Evolutionary conservation across 2,329 filamentous ascomycete species (phyloP), one percentile per base, ranked within the genome.

Genomic region (Hymenoscyphus repandus): DNA sequence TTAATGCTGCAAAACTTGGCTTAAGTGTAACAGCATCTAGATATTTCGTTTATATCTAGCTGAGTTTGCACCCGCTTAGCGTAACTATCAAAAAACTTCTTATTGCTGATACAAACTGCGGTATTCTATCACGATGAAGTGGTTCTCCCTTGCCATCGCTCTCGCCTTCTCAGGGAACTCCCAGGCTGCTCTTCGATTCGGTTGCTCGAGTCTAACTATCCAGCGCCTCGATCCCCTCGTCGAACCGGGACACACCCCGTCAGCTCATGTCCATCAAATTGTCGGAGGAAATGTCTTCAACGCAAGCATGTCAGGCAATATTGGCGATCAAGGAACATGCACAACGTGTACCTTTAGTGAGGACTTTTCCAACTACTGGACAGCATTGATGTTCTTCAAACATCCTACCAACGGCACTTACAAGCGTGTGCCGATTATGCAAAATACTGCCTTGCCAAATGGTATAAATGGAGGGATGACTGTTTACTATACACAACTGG

Each of bases 291-390:
- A 39, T 40, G 27, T 39, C 38, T 41, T 52, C 43, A 34, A 30
- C 45, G 20, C 45, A 40, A 42, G 12, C 36, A 30, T 46, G 38
- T 13, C 32, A 39, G 15, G 31, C 17, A 45, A 54, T 41, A 45
- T 54, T 18, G 47, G 47, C 3, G 34, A 48, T 11, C 37, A 47
- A 46, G 52, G 38, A n/a, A 73, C 73, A 15, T 86, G 83, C 65
- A 82, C 82, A 2, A 81, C 82, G 4, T 86, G 82, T 64, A 73
- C 73, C 31, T 79, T 81, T 51, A 73, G 73, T 20, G 70, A 77
- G 51, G 82, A 85, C 64, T 66, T 76, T 50, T 82, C 76, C 54
- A 83, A 80, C 65, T 86, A 86, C 69, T 86, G 83, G 82, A 78
- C 78, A 15, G 82, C 83, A 72, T 71, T 37, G 54, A 69, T 86